These are phyloP conservation scores for Quambalaria eucalypti DNA, from an alignment of 1,284 basidiomycete genomes.

Conservation along the genomic window DNA sequence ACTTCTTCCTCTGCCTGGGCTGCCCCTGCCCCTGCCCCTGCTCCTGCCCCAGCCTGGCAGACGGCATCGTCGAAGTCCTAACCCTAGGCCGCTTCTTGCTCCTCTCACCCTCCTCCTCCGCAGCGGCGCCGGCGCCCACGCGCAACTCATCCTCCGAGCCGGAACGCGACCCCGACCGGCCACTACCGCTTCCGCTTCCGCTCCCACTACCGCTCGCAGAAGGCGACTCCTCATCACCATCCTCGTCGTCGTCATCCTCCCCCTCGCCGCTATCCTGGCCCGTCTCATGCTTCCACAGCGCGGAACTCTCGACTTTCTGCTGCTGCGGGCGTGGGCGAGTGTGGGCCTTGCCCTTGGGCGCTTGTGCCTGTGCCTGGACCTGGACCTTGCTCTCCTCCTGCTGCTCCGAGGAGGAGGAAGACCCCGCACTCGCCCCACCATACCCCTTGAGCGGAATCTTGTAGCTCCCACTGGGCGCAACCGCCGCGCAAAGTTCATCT, in stretches of 20 bases:
- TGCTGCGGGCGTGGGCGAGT: no score
- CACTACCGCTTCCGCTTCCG: no score
- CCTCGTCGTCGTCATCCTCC: conserved; percentile 54
- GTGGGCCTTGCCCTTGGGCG: not conserved
- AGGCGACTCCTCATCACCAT: conserved; percentile 59
- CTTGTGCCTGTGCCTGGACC: not conserved
- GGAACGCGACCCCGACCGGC: no score
- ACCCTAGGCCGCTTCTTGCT: no score
- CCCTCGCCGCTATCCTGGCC: conserved; percentile 51
- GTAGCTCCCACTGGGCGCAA: conserved; percentile 39
- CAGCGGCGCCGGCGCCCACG: no score
- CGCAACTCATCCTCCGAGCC: no score
- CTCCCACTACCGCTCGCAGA: no score
- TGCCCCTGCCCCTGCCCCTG: no score
- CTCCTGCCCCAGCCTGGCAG: no score
- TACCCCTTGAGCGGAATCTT: conserved; percentile 37
- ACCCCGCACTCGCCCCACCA: conserved; percentile 1
- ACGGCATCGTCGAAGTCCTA: no score
- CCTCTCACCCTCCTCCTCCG: no score
- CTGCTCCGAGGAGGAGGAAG: not conserved
- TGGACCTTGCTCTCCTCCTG: not conserved
- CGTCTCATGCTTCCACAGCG: not conserved
- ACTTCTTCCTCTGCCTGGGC: no score
- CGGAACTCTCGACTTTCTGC: not conserved
- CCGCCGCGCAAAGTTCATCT: conserved; percentile 42